Percentiles rank a stretch among this genome's conserved stretches.
phyloP scores from a whole-genome alignment of 352 stramenopile species.

The Phytophthora meadii region DNA sequence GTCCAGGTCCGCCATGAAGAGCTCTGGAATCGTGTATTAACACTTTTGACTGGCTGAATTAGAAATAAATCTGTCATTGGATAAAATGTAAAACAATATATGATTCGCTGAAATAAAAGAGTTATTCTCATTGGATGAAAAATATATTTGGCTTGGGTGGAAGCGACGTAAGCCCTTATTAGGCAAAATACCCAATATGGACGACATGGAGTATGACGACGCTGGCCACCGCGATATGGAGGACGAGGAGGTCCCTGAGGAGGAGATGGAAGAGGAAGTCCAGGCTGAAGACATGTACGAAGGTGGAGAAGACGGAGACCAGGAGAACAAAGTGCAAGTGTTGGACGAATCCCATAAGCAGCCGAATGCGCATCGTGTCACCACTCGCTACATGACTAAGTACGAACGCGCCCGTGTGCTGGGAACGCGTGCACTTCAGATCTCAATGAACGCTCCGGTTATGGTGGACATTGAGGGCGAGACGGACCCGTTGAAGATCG shows the following conservation, averaged over 20 bases:
- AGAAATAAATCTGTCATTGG: background rate
- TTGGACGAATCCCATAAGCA: slow-evolving; percentile 89
- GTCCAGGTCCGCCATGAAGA: slow-evolving; percentile 67
- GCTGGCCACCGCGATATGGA: slow-evolving; percentile 80
- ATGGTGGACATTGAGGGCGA: slow-evolving; percentile 98
- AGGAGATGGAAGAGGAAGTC: slow-evolving; percentile 75
- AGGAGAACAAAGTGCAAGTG: slow-evolving; percentile 78
- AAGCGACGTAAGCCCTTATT: slow-evolving; percentile 17
- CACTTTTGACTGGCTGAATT: slow-evolving; percentile 19
- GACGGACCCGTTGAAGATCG: slow-evolving; percentile 99
- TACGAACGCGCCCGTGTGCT: slow-evolving; percentile 99
- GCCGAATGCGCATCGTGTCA: slow-evolving; percentile 93
- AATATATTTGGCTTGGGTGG: slow-evolving; percentile 30
- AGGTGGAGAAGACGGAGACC: slow-evolving; percentile 55
- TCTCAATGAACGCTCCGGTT: slow-evolving; percentile 97
- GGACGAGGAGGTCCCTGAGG: slow-evolving; percentile 84
- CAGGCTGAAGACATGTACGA: slow-evolving; percentile 79
- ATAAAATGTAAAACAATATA: background rate
- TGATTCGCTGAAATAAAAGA: slow-evolving; percentile 24
- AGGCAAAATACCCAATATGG: slow-evolving; percentile 45
- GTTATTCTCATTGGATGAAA: slow-evolving; percentile 25
- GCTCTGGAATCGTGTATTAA: background rate
- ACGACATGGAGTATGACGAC: slow-evolving; percentile 90
- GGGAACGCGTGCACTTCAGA: slow-evolving; percentile 98
- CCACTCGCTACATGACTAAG: slow-evolving; percentile 99